phyloP scores from a whole-genome alignment of 768 basidiomycete genomes.

The Lentinula sp. region DNA sequence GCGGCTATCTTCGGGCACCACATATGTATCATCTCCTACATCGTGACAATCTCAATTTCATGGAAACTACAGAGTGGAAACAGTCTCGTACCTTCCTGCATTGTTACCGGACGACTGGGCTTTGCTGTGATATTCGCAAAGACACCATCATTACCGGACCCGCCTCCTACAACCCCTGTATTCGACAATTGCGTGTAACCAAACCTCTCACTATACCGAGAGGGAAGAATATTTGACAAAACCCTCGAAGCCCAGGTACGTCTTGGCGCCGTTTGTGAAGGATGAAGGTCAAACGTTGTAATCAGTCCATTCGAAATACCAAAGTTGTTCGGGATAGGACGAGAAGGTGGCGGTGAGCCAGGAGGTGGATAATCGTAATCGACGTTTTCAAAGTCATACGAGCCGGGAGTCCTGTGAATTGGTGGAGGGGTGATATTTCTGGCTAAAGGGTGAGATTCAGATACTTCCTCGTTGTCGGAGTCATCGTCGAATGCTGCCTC shows the following conservation, averaged over 20 bases:
- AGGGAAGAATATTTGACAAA: conserved; percentile 51
- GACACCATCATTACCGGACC: conserved; percentile 80
- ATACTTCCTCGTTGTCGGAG: conserved; percentile 56
- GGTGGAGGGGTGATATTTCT: conserved; percentile 23
- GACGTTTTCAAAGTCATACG: conserved; percentile 76
- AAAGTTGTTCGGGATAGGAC: conserved; percentile 63
- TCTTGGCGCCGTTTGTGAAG: conserved; percentile 24
- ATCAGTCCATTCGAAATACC: conserved; percentile 75
- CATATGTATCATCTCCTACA: conserved; percentile 62
- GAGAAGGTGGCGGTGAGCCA: conserved; percentile 67
- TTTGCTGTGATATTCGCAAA: conserved; percentile 96
- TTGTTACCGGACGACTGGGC: conserved; percentile 49
- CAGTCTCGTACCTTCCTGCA: conserved; percentile 50
- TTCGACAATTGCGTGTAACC: conserved; percentile 34
- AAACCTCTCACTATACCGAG: conserved; percentile 37
- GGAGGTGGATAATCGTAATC: conserved; percentile 84
- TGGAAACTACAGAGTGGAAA: background rate
- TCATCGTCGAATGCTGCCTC: conserved; percentile 84
- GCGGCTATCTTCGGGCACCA: conserved; percentile 78
- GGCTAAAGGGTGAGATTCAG: conserved; percentile 47
- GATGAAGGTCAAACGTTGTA: conserved; percentile 38
- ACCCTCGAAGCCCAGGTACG: conserved; percentile 51
- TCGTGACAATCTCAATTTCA: background rate
- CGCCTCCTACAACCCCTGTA: conserved; percentile 52
- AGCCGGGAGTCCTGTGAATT: conserved; percentile 25